These are phyloP conservation scores for Aspergillus asperescens DNA, from an alignment of 495 filamentous ascomycete species.

Conservation along the genomic window DNA sequence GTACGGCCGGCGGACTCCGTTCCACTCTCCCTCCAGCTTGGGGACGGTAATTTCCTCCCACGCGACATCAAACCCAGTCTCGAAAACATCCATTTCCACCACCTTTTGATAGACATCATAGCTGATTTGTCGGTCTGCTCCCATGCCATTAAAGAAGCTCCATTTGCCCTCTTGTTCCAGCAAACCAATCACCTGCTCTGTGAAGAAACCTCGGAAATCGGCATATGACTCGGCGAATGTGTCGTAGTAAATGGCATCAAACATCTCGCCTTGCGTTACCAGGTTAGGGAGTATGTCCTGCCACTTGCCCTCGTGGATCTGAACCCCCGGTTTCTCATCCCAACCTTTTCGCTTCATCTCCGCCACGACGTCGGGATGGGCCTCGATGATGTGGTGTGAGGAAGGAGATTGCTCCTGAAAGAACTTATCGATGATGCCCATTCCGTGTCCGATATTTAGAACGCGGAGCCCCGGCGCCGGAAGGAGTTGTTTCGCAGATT, in stretches of 20 bases:
- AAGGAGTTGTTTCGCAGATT: constrained; percentile 60
- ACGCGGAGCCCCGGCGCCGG: constrained; percentile 59
- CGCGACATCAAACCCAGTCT: constrained; percentile 84
- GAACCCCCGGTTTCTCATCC: constrained; percentile 58
- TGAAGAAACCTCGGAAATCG: constrained; percentile 81
- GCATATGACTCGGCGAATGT: constrained; percentile 92
- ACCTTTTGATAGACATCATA: constrained; percentile 96
- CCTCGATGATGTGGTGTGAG: constrained; percentile 84
- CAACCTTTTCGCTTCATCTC: constrained; percentile 61
- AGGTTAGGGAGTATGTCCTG: constrained; percentile 74
- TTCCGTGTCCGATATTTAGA: constrained; percentile 90
- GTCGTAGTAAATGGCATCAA: constrained; percentile 96
- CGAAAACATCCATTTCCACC: constrained; percentile 83
- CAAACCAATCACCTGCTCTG: constrained; percentile 74
- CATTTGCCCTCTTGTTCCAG: constrained; percentile 70
- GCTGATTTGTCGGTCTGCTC: constrained; percentile 84
- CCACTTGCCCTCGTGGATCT: constrained; percentile 71
- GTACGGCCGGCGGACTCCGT: constrained; percentile 79
- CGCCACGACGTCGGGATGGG: constrained; percentile 74
- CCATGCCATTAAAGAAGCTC: constrained; percentile 93
- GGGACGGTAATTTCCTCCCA: constrained; percentile 79
- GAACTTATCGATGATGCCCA: constrained; percentile 90
- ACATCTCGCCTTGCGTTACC: constrained; percentile 61
- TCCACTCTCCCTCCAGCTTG: constrained; percentile 63
- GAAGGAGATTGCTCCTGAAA: constrained; percentile 64